phyloP scores from a whole-genome alignment of 306 rosid species.

The Aeschynomene evenia region DNA sequence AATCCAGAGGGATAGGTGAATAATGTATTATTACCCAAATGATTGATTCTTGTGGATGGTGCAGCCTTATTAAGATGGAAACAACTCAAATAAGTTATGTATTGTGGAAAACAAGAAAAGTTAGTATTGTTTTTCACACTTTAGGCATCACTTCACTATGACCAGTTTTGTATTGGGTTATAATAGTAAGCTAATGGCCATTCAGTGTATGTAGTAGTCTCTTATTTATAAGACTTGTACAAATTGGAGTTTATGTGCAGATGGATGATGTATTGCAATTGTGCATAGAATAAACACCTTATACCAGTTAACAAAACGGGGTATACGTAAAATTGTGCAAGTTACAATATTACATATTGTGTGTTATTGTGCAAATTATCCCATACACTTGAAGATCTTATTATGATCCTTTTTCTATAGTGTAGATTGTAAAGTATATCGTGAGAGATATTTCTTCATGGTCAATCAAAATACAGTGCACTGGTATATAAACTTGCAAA shows the following conservation, averaged over 20 bases:
- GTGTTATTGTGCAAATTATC: not conserved
- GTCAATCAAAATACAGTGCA: not conserved
- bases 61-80: not conserved
- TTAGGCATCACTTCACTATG: conserved; percentile 9
- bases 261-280: not conserved
- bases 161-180: not conserved
- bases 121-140: conserved; percentile 1
- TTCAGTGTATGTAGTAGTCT: not conserved
- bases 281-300: not conserved
- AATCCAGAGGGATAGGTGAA: conserved; percentile 50
- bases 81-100: not conserved
- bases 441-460: not conserved
- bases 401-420: not conserved
- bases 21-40: not conserved
- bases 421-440: not conserved
- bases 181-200: conserved; percentile 15
- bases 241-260: not conserved
- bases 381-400: not conserved
- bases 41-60: not conserved
- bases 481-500: no score
- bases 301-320: not conserved
- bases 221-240: not conserved
- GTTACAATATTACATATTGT: not conserved
- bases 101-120: not conserved
- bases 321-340: not conserved